Percentiles rank a stretch among this genome's conserved stretches.
Evolutionary conservation across 1,139 yeast genomes (phyloP).

Genomic region (Zhuliangozyma parablackwelliae): DNA sequence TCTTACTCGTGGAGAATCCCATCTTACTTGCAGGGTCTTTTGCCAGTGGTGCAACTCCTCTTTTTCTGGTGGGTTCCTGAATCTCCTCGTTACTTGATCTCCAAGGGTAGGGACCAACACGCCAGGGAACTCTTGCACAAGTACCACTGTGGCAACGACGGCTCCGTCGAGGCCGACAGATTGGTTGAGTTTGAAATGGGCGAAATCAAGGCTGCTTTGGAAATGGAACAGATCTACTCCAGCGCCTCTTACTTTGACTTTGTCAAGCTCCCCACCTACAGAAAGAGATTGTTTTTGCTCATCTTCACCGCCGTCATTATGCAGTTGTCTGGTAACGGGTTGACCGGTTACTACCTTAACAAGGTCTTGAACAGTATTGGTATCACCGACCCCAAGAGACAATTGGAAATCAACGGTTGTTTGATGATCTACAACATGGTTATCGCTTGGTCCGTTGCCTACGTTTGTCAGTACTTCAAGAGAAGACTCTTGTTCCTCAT

Average conservation of each 20-base stretch:
- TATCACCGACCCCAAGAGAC: conserved; percentile 37
- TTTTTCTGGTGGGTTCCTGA: conserved; percentile 39
- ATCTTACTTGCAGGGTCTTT: conserved; percentile 40
- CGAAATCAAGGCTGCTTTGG: conserved; percentile 41
- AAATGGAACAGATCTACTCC: conserved; percentile 24
- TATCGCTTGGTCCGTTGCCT: conserved; percentile 27
- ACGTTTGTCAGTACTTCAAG: conserved; percentile 25
- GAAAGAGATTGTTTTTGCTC: conserved; percentile 41
- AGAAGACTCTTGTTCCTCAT: conserved; percentile 45
- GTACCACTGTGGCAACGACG: conserved; percentile 35
- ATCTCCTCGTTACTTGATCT: conserved; percentile 42
- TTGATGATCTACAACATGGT: conserved; percentile 41
- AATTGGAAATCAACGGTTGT: conserved; percentile 44
- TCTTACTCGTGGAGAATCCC: conserved; percentile 44
- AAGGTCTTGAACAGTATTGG: conserved; percentile 48
- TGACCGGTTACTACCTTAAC: conserved; percentile 48
- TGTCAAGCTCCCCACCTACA: conserved; percentile 28
- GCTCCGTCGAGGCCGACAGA: conserved; percentile 23
- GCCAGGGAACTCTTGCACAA: conserved; percentile 39
- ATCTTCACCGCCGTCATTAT: conserved; percentile 31
- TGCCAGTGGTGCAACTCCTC: conserved; percentile 24
- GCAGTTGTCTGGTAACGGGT: conserved; percentile 51
- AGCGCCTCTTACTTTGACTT: conserved; percentile 33
- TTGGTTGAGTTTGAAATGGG: conserved; percentile 42
- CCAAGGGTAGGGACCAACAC: conserved; percentile 31